These are phyloP conservation scores for Cystoderma amianthinum DNA, from an alignment of 768 basidiomycete species.

Conservation along the genomic window DNA sequence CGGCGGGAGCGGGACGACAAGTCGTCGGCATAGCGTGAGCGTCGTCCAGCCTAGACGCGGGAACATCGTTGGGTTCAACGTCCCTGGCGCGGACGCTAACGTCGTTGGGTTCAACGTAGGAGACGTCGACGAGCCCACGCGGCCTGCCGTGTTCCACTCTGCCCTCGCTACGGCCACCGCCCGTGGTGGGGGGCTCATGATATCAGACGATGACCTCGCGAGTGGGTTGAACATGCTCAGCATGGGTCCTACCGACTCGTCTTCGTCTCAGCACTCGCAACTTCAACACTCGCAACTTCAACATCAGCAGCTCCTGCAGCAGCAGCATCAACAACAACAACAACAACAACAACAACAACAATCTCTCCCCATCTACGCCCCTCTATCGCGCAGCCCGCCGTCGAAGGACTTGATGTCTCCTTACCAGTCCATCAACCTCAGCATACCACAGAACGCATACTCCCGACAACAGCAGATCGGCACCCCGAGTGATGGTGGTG, in stretches of 20 bases:
- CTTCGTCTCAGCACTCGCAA: constrained; percentile 44
- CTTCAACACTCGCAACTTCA: constrained; percentile 73
- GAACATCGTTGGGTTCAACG: constrained; percentile 64
- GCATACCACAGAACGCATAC: constrained; percentile 41
- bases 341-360: too few species aligned
- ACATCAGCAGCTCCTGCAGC: too few species aligned
- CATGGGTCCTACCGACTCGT: constrained; percentile 38
- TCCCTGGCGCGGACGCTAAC: constrained; percentile 38
- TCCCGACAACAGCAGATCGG: constrained; percentile 46
- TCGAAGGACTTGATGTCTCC: constrained; percentile 42
- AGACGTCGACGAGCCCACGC: constrained; percentile 19
- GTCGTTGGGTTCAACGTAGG: constrained; percentile 62
- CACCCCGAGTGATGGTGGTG: constrained; percentile 58
- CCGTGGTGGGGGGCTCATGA: constrained; percentile 58
- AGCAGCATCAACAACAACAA: too few species aligned
- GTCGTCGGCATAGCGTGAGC: constrained; percentile 76
- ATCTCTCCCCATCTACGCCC: constrained; percentile 72
- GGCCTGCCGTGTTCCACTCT: constrained; percentile 24
- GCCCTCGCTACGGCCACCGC: constrained; percentile 25
- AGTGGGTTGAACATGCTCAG: constrained; percentile 60
- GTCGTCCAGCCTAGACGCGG: constrained; percentile 71
- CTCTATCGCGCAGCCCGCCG: constrained; percentile 56
- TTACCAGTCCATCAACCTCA: constrained; percentile 58
- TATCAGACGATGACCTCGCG: constrained; percentile 79
- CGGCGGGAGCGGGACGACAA: constrained; percentile 74